phyloP scores from a whole-genome alignment of 2,329 filamentous ascomycete species.

The Hypoxylon sp. region DNA sequence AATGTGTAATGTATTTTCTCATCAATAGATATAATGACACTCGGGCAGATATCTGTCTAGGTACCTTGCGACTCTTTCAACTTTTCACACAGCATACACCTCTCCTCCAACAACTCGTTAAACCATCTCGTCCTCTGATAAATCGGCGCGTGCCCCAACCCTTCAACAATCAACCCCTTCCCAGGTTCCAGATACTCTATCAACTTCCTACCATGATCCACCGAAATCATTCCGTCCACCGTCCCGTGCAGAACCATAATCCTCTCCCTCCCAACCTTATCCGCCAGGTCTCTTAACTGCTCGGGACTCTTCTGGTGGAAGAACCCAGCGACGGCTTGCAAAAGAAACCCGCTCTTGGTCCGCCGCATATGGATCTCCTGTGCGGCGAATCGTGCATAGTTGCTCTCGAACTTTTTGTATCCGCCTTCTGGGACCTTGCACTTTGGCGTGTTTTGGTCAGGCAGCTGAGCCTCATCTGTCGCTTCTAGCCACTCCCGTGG shows the following conservation, averaged over 20 bases:
- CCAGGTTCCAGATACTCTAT: constrained; percentile 69
- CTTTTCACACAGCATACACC: constrained; percentile 48
- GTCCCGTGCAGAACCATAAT: constrained; percentile 81
- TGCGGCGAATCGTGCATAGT: constrained; percentile 82
- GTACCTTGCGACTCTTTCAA: constrained; percentile 45
- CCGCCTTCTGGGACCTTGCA: constrained; percentile 44
- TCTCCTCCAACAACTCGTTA: constrained; percentile 65
- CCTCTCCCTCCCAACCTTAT: constrained; percentile 72
- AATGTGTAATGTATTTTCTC: no score
- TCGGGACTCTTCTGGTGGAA: constrained; percentile 59
- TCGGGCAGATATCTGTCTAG: no score
- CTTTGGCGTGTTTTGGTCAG: constrained; percentile 52
- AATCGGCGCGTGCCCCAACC: constrained; percentile 76
- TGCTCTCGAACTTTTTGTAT: constrained; percentile 70
- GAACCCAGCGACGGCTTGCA: constrained; percentile 14
- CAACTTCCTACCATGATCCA: constrained; percentile 72
- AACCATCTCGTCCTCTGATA: constrained; percentile 76
- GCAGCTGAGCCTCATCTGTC: constrained; percentile 65
- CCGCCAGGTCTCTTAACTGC: constrained; percentile 71
- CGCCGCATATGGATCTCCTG: constrained; percentile 76
- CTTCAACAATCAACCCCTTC: constrained; percentile 68
- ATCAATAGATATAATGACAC: no score
- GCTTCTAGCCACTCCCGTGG: constrained; percentile 65
- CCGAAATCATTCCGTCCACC: constrained; percentile 76
- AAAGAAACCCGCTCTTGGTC: constrained; percentile 65